Conservation (phyloP, 805 yeast genomes). For the Brettanomyces sp. region DNA sequence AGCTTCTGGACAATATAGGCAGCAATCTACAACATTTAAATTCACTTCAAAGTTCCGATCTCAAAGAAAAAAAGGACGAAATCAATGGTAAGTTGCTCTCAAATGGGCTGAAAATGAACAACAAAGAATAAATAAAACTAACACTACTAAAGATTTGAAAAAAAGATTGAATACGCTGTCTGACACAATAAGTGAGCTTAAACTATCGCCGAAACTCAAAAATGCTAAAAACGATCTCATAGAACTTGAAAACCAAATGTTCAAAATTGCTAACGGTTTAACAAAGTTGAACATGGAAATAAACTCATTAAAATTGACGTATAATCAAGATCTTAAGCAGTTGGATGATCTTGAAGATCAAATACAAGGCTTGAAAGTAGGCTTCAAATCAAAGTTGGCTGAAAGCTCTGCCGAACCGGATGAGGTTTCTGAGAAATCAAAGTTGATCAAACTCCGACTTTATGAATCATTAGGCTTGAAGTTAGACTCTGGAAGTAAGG, state of each 20-base stretch:
- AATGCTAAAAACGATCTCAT: conserved; percentile 25
- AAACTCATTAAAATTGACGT: conserved; percentile 29
- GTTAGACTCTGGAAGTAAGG: conserved; percentile 32
- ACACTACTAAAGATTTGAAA: conserved; percentile 7
- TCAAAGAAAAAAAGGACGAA: not conserved
- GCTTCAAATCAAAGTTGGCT: conserved; percentile 1
- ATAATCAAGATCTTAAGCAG: conserved; percentile 29
- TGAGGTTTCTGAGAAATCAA: conserved; percentile 25
- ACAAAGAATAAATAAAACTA: not conserved
- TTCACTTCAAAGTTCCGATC: not conserved
- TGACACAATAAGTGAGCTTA: conserved; percentile 14
- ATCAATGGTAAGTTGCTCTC: not conserved
- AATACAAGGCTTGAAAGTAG: conserved; percentile 12
- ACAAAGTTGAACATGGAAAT: conserved; percentile 39
- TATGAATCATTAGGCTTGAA: conserved; percentile 52
- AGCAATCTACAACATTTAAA: conserved; percentile 6
- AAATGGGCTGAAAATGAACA: not conserved
- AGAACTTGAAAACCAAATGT: conserved; percentile 34
- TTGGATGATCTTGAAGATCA: conserved; percentile 25
- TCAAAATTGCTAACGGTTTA: conserved; percentile 42
- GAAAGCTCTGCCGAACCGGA: conserved; percentile 1
- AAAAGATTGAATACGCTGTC: conserved; percentile 14
- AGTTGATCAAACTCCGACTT: conserved; percentile 45
- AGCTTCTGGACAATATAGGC: conserved; percentile 28
- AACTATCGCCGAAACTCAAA: conserved; percentile 19